Evolutionary conservation across 352 stramenopile genomes (phyloP).

Genomic region (Phytophthora kernoviae): DNA sequence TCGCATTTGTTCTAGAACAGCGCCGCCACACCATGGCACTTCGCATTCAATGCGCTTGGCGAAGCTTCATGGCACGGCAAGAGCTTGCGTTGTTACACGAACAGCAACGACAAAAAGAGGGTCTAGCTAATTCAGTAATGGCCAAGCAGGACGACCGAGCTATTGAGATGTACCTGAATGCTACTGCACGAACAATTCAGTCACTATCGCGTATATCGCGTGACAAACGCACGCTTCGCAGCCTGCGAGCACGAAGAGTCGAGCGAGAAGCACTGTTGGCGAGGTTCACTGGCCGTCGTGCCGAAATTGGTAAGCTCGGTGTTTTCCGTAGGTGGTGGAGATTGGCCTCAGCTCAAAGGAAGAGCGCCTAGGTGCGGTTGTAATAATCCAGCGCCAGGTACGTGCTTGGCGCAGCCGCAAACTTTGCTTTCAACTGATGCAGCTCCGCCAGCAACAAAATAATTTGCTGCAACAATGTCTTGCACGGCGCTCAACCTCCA

Average conservation of each 20-base stretch:
- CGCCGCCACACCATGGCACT: slow-evolving; percentile 34
- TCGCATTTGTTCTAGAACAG: slow-evolving; percentile 35
- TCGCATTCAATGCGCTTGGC: slow-evolving; percentile 59
- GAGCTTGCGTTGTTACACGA: slow-evolving; percentile 30
- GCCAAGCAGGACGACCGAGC: slow-evolving; percentile 45
- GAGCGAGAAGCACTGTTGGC: slow-evolving; percentile 44
- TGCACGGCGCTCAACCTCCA: slow-evolving; percentile 28
- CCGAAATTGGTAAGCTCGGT: slow-evolving; percentile 26
- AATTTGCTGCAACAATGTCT: slow-evolving; percentile 47
- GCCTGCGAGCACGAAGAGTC: slow-evolving; percentile 40
- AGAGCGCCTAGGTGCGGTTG: slow-evolving; percentile 36
- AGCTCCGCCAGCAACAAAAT: slow-evolving; percentile 38
- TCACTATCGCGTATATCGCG: slow-evolving; percentile 47
- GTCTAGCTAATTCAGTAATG: slow-evolving; percentile 41
- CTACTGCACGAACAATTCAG: slow-evolving; percentile 56
- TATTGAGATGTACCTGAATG: slow-evolving; percentile 44
- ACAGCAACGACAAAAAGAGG: slow-evolving; percentile 41
- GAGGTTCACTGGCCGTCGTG: slow-evolving; percentile 39
- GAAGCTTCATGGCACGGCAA: slow-evolving; percentile 25
- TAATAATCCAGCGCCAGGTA: slow-evolving; percentile 44
- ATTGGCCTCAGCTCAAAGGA: slow-evolving; percentile 39
- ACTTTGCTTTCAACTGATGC: slow-evolving; percentile 42
- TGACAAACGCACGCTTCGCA: slow-evolving; percentile 35
- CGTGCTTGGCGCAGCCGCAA: slow-evolving; percentile 43
- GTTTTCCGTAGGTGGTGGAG: slow-evolving; percentile 43